Evolutionary conservation across 2,329 filamentous ascomycete species (phyloP).

Genomic region (Teratosphaeriaceae sp.): DNA sequence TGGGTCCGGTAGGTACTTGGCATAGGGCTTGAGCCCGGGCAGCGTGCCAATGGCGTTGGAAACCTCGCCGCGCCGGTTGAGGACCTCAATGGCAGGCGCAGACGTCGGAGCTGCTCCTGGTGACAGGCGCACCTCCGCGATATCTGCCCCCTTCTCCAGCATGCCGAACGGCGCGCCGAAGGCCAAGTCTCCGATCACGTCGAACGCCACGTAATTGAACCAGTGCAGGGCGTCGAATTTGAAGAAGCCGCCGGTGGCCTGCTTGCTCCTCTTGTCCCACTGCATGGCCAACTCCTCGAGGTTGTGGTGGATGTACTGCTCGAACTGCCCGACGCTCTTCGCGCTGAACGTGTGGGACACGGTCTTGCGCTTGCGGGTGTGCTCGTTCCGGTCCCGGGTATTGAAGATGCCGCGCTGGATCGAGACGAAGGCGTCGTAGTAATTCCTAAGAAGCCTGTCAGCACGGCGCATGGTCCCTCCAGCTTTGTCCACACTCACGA

Average conservation of each 20-base stretch:
- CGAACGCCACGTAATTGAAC: constrained; percentile 77
- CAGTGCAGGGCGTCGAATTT: constrained; percentile 58
- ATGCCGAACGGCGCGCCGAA: constrained; percentile 72
- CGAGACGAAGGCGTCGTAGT: constrained; percentile 87
- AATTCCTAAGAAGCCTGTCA: constrained; percentile 52
- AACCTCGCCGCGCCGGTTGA: constrained; percentile 83
- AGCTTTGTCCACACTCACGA: constrained; percentile 27
- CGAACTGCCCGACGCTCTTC: constrained; percentile 67
- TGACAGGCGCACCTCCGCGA: constrained; percentile 25
- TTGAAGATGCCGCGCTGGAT: constrained; percentile 85
- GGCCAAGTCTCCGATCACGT: constrained; percentile 58
- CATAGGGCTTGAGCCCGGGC: constrained; percentile 70
- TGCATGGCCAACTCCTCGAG: constrained; percentile 65
- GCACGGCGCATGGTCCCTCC: no score
- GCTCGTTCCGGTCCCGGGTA: constrained; percentile 72
- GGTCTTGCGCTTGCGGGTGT: constrained; percentile 83
- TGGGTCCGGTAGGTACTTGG: constrained; percentile 57
- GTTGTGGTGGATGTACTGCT: constrained; percentile 81
- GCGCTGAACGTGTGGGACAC: constrained; percentile 80
- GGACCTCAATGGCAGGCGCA: constrained; percentile 66
- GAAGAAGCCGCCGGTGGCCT: constrained; percentile 47
- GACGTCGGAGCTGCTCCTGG: constrained; percentile 23
- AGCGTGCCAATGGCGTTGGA: constrained; percentile 68
- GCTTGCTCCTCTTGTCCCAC: constrained; percentile 60
- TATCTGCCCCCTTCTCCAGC: constrained; percentile 59